Base-by-base conservation (phyloP, 129 eudicot species). In the Dittrichia graveolens region DNA sequence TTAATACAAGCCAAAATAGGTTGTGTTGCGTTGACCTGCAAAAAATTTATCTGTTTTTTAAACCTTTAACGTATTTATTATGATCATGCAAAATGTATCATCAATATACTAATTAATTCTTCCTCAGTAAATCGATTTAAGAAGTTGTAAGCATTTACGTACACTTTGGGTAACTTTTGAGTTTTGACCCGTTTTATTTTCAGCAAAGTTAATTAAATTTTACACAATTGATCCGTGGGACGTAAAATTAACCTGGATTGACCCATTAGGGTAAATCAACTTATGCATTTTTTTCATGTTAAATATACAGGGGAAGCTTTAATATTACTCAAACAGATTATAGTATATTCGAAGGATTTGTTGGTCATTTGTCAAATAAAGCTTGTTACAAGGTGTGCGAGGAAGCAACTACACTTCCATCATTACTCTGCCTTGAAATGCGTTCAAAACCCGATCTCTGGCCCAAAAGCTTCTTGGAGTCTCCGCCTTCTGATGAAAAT, bases 261-360 rank as follows among this genome's bases (percentile, higher is more conserved):
- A 35, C 40, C 39, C 63, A 31, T 31, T 57, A 2, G 6, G 60
- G 6, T 16, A 4, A 54, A 16, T 16, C 4, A 34, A 34, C 75
- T 69, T 59, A 77, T 59, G 37, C 68, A 5, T 39, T 49, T 34
- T 24, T 50, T 2, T 35, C 62, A 15, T 61, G 6, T 48, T 61
- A 77, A 69, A 78, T 44, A 54, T 71, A 67, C 82, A 87, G 93
- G 88, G 93, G 93, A 80, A 73, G 69, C 35, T 87, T 90, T 72
- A 39, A 55, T n/a, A 76, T 84, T 12, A 41, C 13, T 75, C 43
- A 79, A 67, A 57, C 67, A 50, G 64, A 82, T 35, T 61, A 77
- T 49, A 81, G 59, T 61, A 13, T 40, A 50, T 65, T 78, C 53
- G 88, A 86, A 45, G 92, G 89, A 49, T 55, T 84, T 70, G 81